Evolutionary conservation across 495 filamentous ascomycete genomes (phyloP), one percentile per base, ranked within the genome.

Genomic region (Hyphodiscus hymeniophilus): DNA sequence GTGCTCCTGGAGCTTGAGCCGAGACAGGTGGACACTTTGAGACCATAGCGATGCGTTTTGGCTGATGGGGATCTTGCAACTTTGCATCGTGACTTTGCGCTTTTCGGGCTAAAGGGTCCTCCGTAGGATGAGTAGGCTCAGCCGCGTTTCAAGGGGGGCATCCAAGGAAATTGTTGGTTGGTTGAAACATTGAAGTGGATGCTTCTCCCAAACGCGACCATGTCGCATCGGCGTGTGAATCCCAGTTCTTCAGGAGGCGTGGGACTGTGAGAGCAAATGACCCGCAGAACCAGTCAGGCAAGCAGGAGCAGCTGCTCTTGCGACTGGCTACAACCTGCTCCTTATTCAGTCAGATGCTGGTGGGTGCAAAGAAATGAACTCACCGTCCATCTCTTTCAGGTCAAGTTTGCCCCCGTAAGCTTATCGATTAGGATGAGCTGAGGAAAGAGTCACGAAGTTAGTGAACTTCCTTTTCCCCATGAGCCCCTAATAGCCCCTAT

Each of bases 171-270:
- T 6, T 16, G 13, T 18, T 52, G 43, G 48, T 53, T 38, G 50
- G 50, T 22, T 18, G 15, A 26, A 12, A 20, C 26, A 12, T 17
- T 11, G n/a, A 32, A 51, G 48, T 45, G 48, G 49, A 46, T 47
- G 49, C 16, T 41, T 47, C n/a, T 42, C 48, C 41, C 21, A 55
- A 55, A 55, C 47, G 52, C 52, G 47, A 51, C 52, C 52, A 41
- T 50, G 52, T 48, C 44, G 50, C 42, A 50, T 42, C 30, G 47
- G 50, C 47, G 46, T 54, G 35, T 34, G 30, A 44, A 39, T 40
- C 21, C 30, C 42, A 13, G 26, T 35, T 23, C n/a, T 38, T 40
- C 52, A 55, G 44, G 52, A 48, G 30, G 30, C 7, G n/a, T n/a
- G n/a, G n/a, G n/a, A n/a, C n/a, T n/a, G n/a, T n/a, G n/a, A n/a